These are phyloP conservation scores for Anisodus acutangulus DNA, from an alignment of 257 asterid species.

Conservation along the genomic window DNA sequence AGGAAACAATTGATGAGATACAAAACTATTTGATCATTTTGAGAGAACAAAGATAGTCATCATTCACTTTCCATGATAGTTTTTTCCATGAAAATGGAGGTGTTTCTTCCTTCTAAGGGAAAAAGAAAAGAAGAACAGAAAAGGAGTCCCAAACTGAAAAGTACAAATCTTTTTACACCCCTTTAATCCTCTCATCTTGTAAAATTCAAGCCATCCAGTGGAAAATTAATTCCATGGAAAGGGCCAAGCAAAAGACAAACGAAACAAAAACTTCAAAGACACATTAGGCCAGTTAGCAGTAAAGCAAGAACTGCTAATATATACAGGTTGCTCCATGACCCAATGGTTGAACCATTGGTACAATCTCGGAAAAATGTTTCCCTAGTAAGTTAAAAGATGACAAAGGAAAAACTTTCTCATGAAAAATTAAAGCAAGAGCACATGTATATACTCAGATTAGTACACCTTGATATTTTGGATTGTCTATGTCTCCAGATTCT, in stretches of 20 bases:
- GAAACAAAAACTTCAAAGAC: neutral
- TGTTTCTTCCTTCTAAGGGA: neutral
- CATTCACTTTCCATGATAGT: neutral
- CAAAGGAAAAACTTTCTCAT: neutral
- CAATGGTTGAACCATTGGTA: neutral
- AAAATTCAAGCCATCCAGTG: slow-evolving; percentile 9
- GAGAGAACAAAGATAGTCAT: slow-evolving; percentile 1
- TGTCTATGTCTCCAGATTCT: slow-evolving; percentile 93
- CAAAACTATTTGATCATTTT: neutral
- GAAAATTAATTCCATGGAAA: slow-evolving; percentile 1
- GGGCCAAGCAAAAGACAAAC: slow-evolving; percentile 4
- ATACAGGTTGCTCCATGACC: slow-evolving; percentile 22
- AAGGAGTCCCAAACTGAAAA: neutral
- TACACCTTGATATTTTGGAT: slow-evolving; percentile 77
- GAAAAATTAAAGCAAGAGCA: slow-evolving; percentile 10
- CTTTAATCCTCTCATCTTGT: neutral
- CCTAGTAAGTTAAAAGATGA: neutral
- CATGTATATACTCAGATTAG: neutral
- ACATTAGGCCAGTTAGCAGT: neutral
- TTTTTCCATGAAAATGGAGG: neutral
- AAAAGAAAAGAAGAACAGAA: neutral
- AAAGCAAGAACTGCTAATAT: neutral
- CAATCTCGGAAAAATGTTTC: neutral
- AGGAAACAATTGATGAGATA: slow-evolving; percentile 8
- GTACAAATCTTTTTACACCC: neutral